Percentiles rank a stretch among this genome's conserved stretches.
Conservation (phyloP, 306 rosid species). For the Vicia faba region DNA sequence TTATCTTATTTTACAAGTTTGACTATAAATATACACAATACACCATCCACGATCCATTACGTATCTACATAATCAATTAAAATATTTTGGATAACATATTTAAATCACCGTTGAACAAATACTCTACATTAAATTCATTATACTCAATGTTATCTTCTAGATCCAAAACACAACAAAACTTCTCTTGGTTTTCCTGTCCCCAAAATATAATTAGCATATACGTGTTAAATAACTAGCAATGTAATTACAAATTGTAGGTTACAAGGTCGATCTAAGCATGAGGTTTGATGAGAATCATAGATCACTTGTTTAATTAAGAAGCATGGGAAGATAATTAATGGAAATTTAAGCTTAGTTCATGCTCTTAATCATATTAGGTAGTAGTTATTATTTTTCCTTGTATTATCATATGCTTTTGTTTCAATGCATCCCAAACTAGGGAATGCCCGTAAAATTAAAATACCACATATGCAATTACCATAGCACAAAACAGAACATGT, state of each 20-base stretch:
- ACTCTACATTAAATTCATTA: background rate
- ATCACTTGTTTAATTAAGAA: conserved; percentile 7
- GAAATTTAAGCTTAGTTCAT: conserved; percentile 6
- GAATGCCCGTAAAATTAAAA: background rate
- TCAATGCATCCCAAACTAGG: conserved; percentile 25
- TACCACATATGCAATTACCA: background rate
- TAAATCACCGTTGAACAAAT: conserved; percentile 1
- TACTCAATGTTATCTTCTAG: background rate
- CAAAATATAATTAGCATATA: background rate
- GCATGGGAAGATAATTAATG: background rate
- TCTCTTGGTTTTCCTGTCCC: background rate
- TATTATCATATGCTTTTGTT: conserved; percentile 10
- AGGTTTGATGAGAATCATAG: background rate
- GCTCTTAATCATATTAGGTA: background rate
- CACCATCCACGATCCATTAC: background rate
- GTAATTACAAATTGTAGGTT: background rate
- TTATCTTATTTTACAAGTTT: background rate
- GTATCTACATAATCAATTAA: background rate
- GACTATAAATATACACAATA: background rate
- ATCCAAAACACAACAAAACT: background rate
- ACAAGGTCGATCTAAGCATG: background rate
- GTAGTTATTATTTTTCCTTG: conserved; percentile 1
- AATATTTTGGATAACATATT: conserved; percentile 26
- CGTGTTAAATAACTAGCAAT: background rate
- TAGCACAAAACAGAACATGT: background rate